Percentiles rank a stretch among this genome's conserved stretches.
These are phyloP conservation scores for Mucor lusitanicus DNA, from an alignment of 371 early-diverging fungal genomes.

Conservation along the genomic window DNA sequence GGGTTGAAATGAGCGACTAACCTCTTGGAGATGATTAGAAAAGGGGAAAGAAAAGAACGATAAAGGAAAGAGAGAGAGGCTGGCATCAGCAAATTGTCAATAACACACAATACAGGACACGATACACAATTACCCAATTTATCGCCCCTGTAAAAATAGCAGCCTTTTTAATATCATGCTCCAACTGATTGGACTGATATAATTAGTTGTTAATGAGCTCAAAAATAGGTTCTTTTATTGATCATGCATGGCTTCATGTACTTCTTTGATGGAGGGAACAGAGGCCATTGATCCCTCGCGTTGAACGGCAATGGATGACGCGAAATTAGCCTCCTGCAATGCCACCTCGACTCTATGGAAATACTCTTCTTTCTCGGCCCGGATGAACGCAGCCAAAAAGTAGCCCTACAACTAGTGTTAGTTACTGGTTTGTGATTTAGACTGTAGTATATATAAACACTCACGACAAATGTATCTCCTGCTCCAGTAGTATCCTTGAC, in stretches of 20 bases:
- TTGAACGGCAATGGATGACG: slow-evolving; percentile 60
- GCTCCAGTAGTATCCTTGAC: slow-evolving; percentile 77
- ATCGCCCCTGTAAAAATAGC: slow-evolving; percentile 20
- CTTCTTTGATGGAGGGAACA: slow-evolving; percentile 54
- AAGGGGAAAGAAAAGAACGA: slow-evolving; percentile 4
- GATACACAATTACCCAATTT: slow-evolving; percentile 11
- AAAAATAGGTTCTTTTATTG: slow-evolving; percentile 1
- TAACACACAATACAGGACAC: slow-evolving; percentile 2
- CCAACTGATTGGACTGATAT: slow-evolving; percentile 11
- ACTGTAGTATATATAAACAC: background rate
- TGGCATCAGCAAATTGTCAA: background rate
- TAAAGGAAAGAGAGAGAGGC: background rate
- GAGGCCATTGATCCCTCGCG: slow-evolving; percentile 68
- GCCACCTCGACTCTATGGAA: slow-evolving; percentile 47
- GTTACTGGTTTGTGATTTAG: background rate
- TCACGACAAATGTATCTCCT: slow-evolving; percentile 86
- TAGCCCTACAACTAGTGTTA: slow-evolving; percentile 61
- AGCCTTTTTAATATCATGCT: background rate
- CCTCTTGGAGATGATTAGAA: slow-evolving; percentile 1
- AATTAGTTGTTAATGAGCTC: slow-evolving; percentile 2
- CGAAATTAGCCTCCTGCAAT: slow-evolving; percentile 56
- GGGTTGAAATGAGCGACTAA: background rate
- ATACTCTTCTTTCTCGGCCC: slow-evolving; percentile 33
- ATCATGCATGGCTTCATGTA: slow-evolving; percentile 20
- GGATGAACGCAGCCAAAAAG: slow-evolving; percentile 67